A percentile compares a stretch with the other conserved stretches of the same genome.
Evolutionary conservation across 495 filamentous ascomycete genomes (phyloP).

Genomic region (Penicillium verhagenii): DNA sequence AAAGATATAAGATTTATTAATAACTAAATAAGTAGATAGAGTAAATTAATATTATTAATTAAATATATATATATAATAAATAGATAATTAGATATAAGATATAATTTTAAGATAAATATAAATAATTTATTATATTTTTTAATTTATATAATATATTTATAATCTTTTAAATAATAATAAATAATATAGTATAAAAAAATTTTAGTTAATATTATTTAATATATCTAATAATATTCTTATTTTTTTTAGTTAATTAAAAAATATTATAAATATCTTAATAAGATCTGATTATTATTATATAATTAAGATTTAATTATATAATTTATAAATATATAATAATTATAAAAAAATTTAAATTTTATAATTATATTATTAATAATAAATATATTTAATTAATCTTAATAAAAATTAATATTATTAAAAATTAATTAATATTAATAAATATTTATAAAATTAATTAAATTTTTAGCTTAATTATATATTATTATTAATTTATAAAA

Average conservation of each 20-base stretch:
- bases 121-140: neutral
- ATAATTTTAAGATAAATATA: neutral
- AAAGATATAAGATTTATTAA: neutral
- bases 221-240: neutral
- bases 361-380: neutral
- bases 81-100: neutral
- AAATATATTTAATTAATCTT: neutral
- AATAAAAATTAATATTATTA: neutral
- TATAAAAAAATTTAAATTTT: neutral
- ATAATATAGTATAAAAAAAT: neutral
- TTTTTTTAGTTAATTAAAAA: neutral
- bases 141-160: neutral
- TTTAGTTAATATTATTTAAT: too few relatives aligned
- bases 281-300: neutral
- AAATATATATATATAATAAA: neutral
- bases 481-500: neutral
- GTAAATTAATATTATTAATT: neutral
- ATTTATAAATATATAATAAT: neutral
- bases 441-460: neutral
- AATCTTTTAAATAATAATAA: neutral
- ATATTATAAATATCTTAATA: neutral
- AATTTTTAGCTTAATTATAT: neutral
- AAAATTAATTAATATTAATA: neutral
- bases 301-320: neutral
- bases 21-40: too few relatives aligned